Base-by-base conservation (phyloP, 495 filamentous ascomycete species). In the Xylaria nigripes region DNA sequence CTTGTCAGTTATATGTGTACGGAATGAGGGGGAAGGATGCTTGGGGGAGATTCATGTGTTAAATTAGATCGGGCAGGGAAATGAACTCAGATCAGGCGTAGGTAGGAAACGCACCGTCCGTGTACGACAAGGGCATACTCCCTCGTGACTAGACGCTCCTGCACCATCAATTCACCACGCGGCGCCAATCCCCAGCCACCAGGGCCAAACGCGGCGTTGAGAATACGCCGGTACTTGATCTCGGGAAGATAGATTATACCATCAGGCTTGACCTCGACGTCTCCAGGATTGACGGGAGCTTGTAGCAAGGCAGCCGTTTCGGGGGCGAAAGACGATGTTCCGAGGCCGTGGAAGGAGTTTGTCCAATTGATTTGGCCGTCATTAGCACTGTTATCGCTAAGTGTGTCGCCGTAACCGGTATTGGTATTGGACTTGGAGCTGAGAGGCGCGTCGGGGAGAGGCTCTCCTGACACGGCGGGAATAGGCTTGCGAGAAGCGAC, bases 181-280 rank as follows among this genome's bases (percentile, higher is more conserved):
- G 93, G 93, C 40, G 88, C 93, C 34, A 98, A 70, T 1, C 93
- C 94, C 93, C 93, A 98, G 1, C 86, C 93, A 2, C 94, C 94
- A 2, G 93, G 93, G 0, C 93, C 93, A 71, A 98, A 98, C 0
- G 93, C 90, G 36, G 72, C 66, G 64, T 96, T 96, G 59, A 98
- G 71, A 53, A 96, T 96, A 36, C 93, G 77, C 21, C 93, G 77
- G 70, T 98, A 98, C 70, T 98, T 98, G 75, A 98, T 98, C 79
- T 98, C 93, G 13, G 93, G 93, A 50, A 98, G 77, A 66, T 96
- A 98, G 45, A 96, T 75, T 61, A 98, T 94, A 25, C 93, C 93
- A 71, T 98, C 93, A 23, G 88, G 86, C 75, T 98, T 98, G 63
- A 97, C 83, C 76, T 98, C 93, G 43, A 98, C 81, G 69, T 97